A percentile compares a stretch with the other conserved stretches of the same genome.
phyloP scores from a whole-genome alignment of 2,329 filamentous ascomycete genomes.

The Aspergillus texensis region DNA sequence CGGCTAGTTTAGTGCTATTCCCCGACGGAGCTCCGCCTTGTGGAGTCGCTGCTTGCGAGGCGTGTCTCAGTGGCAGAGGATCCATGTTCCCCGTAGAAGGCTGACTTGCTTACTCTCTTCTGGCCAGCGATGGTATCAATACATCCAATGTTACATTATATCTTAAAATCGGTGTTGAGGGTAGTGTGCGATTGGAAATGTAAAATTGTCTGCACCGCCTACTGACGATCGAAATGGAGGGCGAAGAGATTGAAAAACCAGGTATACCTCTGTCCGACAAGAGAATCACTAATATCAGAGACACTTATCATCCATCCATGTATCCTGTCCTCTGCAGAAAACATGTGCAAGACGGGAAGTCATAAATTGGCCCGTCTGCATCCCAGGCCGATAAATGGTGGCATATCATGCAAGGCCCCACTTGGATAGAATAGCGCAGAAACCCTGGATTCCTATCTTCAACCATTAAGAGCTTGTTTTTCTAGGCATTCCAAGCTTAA shows the following conservation, averaged over 20 bases:
- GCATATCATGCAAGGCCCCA: not conserved
- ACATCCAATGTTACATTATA: not conserved
- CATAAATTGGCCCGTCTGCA: not conserved
- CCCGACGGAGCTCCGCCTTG: constrained; percentile 1
- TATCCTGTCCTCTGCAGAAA: not conserved
- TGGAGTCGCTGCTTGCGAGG: not conserved
- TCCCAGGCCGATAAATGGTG: not conserved
- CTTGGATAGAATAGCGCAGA: not conserved
- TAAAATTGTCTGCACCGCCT: not conserved
- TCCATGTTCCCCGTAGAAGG: not conserved
- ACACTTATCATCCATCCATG: not conserved
- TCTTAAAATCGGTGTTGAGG: not conserved
- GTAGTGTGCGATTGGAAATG: not conserved
- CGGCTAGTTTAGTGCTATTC: not conserved
- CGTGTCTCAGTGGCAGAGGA: not conserved
- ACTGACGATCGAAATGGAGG: not conserved
- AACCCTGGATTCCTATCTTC: not conserved
- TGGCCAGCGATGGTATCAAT: not conserved
- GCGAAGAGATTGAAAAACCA: no score
- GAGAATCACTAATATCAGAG: not conserved
- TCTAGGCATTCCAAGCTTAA: not conserved
- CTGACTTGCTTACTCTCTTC: no score
- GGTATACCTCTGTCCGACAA: not conserved
- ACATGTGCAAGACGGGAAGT: not conserved
- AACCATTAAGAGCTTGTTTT: not conserved